Percentiles rank a stretch among this genome's conserved stretches.
Evolutionary conservation across 2,329 filamentous ascomycete species (phyloP).

Genomic region (Colletotrichum neosansevieriae): DNA sequence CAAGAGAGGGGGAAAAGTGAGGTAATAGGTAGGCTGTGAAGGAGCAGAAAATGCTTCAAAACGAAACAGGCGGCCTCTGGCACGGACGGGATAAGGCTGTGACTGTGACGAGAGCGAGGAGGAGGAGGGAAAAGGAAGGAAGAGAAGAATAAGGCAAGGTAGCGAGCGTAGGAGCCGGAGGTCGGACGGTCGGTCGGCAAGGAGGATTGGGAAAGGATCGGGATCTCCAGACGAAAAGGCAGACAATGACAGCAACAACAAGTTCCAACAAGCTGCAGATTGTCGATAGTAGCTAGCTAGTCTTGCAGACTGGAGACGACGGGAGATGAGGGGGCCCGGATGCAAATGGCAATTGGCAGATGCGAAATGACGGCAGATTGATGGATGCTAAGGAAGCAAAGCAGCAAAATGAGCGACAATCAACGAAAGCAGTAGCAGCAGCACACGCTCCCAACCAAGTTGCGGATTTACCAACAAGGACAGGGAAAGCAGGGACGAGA

Average conservation of each 20-base stretch:
- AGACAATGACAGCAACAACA: background rate
- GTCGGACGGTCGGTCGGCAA: background rate
- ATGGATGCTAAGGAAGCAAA: conserved; percentile 30
- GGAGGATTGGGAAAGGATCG: background rate
- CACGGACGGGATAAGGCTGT: conserved; percentile 27
- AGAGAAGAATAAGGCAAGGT: conserved; percentile 14
- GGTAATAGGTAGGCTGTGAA: conserved; percentile 12
- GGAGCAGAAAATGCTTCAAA: conserved; percentile 5
- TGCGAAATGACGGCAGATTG: conserved; percentile 39
- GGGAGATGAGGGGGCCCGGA: conserved; percentile 35
- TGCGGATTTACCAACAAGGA: conserved; percentile 16
- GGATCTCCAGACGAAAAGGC: background rate
- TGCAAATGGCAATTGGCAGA: conserved; percentile 31
- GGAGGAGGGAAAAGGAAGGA: background rate
- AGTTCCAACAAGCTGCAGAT: too few species aligned
- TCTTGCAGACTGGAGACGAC: conserved; percentile 7
- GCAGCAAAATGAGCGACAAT: conserved; percentile 37
- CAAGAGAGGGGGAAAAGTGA: conserved; percentile 4
- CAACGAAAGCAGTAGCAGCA: background rate
- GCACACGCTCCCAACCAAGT: background rate
- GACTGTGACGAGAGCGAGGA: background rate
- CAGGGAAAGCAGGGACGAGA: conserved; percentile 33
- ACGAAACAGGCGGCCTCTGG: conserved; percentile 19
- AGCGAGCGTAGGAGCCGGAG: conserved; percentile 14
- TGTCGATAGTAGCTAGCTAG: background rate